phyloP scores from a whole-genome alignment of 176 grass and related monocot species.

The Oryza coarctata region DNA sequence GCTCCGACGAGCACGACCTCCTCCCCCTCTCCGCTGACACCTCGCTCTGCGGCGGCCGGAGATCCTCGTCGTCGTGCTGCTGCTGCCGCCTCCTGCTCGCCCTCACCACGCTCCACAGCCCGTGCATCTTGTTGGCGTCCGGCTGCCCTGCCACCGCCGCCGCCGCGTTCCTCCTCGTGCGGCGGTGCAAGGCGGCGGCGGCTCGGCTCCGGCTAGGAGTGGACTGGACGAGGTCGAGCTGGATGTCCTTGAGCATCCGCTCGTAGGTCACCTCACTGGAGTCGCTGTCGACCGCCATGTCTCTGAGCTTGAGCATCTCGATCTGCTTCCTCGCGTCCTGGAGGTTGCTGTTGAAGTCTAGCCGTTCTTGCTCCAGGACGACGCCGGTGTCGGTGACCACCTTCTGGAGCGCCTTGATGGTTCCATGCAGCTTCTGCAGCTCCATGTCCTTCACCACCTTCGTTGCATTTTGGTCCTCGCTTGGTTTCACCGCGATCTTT shows the following conservation, averaged over 20 bases:
- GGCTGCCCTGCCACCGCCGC: slow-evolving; percentile 19
- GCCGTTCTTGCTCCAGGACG: slow-evolving; percentile 73
- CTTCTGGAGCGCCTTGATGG: slow-evolving; percentile 81
- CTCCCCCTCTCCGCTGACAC: slow-evolving; percentile 28
- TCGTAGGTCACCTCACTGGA: slow-evolving; percentile 53
- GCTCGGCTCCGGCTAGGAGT: slow-evolving; percentile 43
- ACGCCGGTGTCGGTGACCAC: slow-evolving; percentile 64
- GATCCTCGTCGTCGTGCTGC: slow-evolving; percentile 20
- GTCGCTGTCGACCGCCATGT: slow-evolving; percentile 54
- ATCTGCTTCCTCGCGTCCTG: slow-evolving; percentile 77
- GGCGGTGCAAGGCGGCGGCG: slow-evolving; percentile 14
- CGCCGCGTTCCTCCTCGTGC: slow-evolving; percentile 33
- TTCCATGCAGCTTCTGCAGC: slow-evolving; percentile 63
- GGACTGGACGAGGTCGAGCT: slow-evolving; percentile 75
- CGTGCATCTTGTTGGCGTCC: slow-evolving; percentile 38
- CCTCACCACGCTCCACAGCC: slow-evolving; percentile 49
- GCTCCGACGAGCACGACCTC: slow-evolving; percentile 28
- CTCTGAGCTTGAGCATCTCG: slow-evolving; percentile 66
- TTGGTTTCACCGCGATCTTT: slow-evolving; percentile 52
- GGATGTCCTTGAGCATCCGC: slow-evolving; percentile 79
- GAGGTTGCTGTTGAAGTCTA: slow-evolving; percentile 66
- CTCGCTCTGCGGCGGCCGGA: slow-evolving; percentile 39
- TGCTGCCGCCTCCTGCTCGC: slow-evolving; percentile 30
- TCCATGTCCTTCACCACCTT: slow-evolving; percentile 60
- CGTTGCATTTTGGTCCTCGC: slow-evolving; percentile 31